These are phyloP conservation scores for Coniferiporia sulphurascens DNA, from an alignment of 1,284 basidiomycete species.

Conservation along the genomic window DNA sequence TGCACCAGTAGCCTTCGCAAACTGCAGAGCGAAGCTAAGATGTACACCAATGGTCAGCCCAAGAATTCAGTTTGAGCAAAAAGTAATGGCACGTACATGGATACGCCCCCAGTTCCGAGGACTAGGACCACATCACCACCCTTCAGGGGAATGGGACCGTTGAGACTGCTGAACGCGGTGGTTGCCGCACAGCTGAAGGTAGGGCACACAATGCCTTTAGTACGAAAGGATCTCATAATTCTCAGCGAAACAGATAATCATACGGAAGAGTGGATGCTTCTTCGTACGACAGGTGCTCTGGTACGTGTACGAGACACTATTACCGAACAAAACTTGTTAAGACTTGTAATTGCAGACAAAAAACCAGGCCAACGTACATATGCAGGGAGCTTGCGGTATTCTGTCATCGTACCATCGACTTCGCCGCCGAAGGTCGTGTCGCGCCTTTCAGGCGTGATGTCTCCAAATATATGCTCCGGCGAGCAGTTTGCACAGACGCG, in stretches of 20 bases:
- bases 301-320: constrained; percentile 40
- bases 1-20: constrained; percentile 53
- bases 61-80: constrained; percentile 2
- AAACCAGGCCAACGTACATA: constrained; percentile 27
- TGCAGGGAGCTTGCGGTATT: constrained; percentile 45
- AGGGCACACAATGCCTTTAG: neutral
- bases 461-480: constrained; percentile 38
- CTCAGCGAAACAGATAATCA: constrained; percentile 20
- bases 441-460: constrained; percentile 28
- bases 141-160: constrained; percentile 39
- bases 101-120: constrained; percentile 56
- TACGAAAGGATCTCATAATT: neutral
- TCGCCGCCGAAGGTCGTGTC: constrained; percentile 39
- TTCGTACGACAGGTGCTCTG: constrained; percentile 43
- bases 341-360: neutral
- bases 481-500: constrained; percentile 47
- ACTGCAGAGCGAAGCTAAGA: constrained; percentile 44
- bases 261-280: constrained; percentile 47
- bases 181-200: constrained; percentile 37
- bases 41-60: neutral
- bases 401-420: constrained; percentile 50
- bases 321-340: neutral
- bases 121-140: constrained; percentile 47
- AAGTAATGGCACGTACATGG: constrained; percentile 33
- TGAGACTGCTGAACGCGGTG: constrained; percentile 46